Evolutionary conservation across 768 basidiomycete genomes (phyloP), one percentile per base, ranked within the genome.

Genomic region (Suillus americanus): DNA sequence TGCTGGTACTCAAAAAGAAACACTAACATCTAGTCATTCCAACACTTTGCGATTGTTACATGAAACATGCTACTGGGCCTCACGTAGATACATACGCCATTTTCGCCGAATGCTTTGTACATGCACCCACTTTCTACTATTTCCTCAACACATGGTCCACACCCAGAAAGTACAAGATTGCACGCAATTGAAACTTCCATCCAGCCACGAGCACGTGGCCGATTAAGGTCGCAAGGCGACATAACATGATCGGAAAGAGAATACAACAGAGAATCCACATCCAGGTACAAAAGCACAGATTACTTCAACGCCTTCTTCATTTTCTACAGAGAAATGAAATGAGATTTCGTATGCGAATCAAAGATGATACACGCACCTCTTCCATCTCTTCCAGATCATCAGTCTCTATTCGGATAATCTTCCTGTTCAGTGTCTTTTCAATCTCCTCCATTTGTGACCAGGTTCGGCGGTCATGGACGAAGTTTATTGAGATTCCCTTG

Each of bases 401-500:
- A 2, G 96, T 97, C 75, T 93, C 89, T 69, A 99, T 93, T 56
- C 90, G 84, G 68, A 88, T 86, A 65, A 99, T 98, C 71, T 85
- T 83, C 76, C 84, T 88, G 16, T 89, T 88, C 3, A 95, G 85
- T 0, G 83, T 85, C 70, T 89, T 83, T 79, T 96, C 91, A 65
- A 99, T 97, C 72, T 85, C 82, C 69, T 96, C 85, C 89, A 99
- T 97, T 74, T 97, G 91, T 71, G 84, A 64, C 89, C 91, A 95
- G 7, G 95, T 95, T 75, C 81, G 81, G 73, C 88, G 82, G 79
- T 99, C 90, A 75, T 98, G 94, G 16, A 98, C 96, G 73, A 99
- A 99, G 77, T 97, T 97, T 73, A 99, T 93, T 40, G 95, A 95
- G 61, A 98, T 92, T 5, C 97, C 97, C 76, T 94, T 95, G 53